Base-by-base conservation (phyloP, 257 asterid species). In the Salvia rosmarinus region DNA sequence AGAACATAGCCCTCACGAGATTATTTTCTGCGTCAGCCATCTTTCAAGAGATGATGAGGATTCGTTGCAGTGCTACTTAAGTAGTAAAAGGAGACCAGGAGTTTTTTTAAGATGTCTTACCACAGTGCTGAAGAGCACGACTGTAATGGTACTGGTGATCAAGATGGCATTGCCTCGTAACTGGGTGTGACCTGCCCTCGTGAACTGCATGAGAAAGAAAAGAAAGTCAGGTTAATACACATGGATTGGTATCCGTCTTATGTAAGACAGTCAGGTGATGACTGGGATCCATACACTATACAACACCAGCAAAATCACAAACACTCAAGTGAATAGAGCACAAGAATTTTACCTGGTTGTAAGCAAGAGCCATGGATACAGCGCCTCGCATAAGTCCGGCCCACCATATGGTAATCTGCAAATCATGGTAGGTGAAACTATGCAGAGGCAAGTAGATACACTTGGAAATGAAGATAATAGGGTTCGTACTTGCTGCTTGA, bases 101-200 rank as follows among this genome's bases (percentile, higher is more conserved):
- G 79, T 75, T 30, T 51, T 74, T 56, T 21, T 20, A 75, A 67
- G 83, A 73, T 78, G 66, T 52, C 91, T 75, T 86, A 90, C 97
- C 88, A 86, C 84, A 62, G 96, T 92, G 91, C 96, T 92, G 82
- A 92, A 87, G 64, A 92, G 97, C 74, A 92, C 98, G 63, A 92
- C 89, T 12, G 91, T 85, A 39, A 92, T 90, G 35, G 98, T 92
- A 78, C 98, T 88, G 59, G 98, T 92, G 75, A 92, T 88, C 97
- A 90, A 72, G 71, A 90, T 81, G 19, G 98, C 89, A 17, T 87
- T 90, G 23, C 90, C 97, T 3, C 86, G 90, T 64, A 82, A 50
- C 79, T 90, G 87, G 12, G 98, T 90, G 77, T 90, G 93, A 6
- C 98, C 97, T 13, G 75, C 85, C 75, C 86, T 88, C 12, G 98